These are phyloP conservation scores for Candida ponderosae DNA, from an alignment of 805 yeast species.

Conservation along the genomic window DNA sequence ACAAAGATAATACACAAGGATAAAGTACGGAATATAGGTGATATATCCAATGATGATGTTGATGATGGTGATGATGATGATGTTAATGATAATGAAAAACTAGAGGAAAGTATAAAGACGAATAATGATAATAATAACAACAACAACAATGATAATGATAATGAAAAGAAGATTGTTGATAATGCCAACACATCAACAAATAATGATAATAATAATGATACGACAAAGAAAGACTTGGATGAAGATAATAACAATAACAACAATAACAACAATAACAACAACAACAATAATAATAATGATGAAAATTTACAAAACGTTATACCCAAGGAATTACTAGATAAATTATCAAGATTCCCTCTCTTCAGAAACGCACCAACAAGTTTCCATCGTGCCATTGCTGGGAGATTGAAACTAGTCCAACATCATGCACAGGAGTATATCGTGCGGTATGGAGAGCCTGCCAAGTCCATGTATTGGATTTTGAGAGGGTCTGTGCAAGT, in stretches of 20 bases:
- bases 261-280: background rate
- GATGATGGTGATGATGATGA: background rate
- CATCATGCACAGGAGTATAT: constrained; percentile 64
- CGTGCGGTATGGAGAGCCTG: constrained; percentile 64
- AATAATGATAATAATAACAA: background rate
- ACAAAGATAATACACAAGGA: background rate
- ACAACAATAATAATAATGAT: background rate
- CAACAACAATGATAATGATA: background rate
- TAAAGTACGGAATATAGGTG: background rate
- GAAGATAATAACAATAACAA: no score
- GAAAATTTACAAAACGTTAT: constrained; percentile 9
- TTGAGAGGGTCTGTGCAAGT: constrained; percentile 71
- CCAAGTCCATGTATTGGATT: constrained; percentile 76
- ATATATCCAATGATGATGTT: background rate
- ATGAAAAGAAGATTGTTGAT: background rate
- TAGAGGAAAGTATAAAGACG: background rate
- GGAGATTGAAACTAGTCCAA: constrained; percentile 49
- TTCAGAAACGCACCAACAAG: constrained; percentile 61
- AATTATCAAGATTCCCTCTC: constrained; percentile 52
- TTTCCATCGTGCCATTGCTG: constrained; percentile 52
- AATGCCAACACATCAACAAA: background rate
- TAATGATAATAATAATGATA: background rate
- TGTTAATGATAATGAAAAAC: background rate
- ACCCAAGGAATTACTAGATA: constrained; percentile 49
- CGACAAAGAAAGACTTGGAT: background rate